Evolutionary conservation across 139 green algal species (phyloP).

Genomic region (Closterium sp.): DNA sequence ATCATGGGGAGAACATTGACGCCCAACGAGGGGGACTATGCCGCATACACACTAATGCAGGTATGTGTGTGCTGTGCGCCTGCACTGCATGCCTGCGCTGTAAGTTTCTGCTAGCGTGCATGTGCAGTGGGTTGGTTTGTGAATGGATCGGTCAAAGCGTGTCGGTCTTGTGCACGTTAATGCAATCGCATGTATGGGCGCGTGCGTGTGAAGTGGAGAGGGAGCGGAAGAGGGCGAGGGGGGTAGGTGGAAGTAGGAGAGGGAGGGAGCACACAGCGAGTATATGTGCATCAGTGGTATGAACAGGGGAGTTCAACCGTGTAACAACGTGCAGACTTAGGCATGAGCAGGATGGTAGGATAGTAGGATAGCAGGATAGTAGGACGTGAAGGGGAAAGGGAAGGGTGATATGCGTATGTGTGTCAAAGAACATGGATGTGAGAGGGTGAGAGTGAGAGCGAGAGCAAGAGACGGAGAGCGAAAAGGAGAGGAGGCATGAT

Average conservation of each 20-base stretch:
- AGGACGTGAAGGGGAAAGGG: background rate
- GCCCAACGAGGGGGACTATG: too few relatives aligned
- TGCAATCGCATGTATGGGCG: background rate
- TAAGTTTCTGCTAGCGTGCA: background rate
- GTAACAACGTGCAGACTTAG: background rate
- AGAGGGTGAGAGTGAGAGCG: background rate
- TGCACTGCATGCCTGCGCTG: too few relatives aligned
- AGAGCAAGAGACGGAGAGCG: background rate
- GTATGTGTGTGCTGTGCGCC: background rate
- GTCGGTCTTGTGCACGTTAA: too few relatives aligned
- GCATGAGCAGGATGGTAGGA: background rate
- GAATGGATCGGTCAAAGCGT: too few relatives aligned
- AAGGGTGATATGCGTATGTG: background rate
- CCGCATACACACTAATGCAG: too few relatives aligned
- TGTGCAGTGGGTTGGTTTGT: background rate
- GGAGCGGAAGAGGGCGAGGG: background rate
- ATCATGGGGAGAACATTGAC: too few relatives aligned
- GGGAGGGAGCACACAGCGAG: too few relatives aligned
- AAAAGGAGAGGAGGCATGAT: background rate
- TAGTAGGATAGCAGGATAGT: background rate
- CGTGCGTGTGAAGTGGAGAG: background rate
- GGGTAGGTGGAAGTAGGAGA: too few relatives aligned
- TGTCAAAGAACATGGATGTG: background rate
- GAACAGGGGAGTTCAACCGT: background rate
- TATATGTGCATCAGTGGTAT: background rate